These are phyloP conservation scores for Gentiana macrophylla DNA, from an alignment of 257 asterid species.

Conservation along the genomic window DNA sequence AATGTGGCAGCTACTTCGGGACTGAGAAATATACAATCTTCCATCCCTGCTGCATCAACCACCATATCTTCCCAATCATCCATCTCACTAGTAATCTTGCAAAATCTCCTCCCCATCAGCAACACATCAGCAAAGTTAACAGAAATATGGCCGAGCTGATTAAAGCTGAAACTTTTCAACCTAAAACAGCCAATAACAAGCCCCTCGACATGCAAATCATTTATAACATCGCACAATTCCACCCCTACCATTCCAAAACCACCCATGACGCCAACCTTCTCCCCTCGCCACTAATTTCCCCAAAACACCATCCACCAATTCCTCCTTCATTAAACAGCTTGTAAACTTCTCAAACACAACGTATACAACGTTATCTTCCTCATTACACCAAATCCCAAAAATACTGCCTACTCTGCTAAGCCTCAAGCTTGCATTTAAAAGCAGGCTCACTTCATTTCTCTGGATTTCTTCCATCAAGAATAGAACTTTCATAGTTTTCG, in stretches of 20 bases:
- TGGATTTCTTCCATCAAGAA: slow-evolving; percentile 33
- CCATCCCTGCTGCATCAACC: slow-evolving; percentile 14
- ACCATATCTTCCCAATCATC: slow-evolving; percentile 18
- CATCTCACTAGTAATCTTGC: slow-evolving; percentile 11
- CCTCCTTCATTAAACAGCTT: slow-evolving; percentile 18
- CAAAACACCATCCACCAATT: slow-evolving; percentile 11
- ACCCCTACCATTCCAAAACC: slow-evolving; percentile 39
- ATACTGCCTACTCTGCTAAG: slow-evolving; percentile 41
- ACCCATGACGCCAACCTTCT: slow-evolving; percentile 14
- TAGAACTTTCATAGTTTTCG: slow-evolving; percentile 43
- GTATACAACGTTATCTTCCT: slow-evolving; percentile 40
- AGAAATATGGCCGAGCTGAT: slow-evolving; percentile 43
- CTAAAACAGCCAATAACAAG: slow-evolving; percentile 45
- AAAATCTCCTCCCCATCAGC: slow-evolving; percentile 32
- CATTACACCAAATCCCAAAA: slow-evolving; percentile 66
- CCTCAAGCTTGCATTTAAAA: slow-evolving; percentile 31
- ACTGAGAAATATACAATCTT: slow-evolving; percentile 37
- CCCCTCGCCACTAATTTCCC: slow-evolving; percentile 18
- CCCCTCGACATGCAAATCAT: slow-evolving; percentile 57
- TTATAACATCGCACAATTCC: slow-evolving; percentile 57
- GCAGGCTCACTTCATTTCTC: slow-evolving; percentile 26
- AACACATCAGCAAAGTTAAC: slow-evolving; percentile 48
- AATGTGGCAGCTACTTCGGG: slow-evolving; percentile 51
- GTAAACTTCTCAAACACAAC: slow-evolving; percentile 42
- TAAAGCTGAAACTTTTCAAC: slow-evolving; percentile 39